These are phyloP conservation scores for Teratosphaeria epicoccoides DNA, from an alignment of 2,329 filamentous ascomycete genomes.

Conservation along the genomic window DNA sequence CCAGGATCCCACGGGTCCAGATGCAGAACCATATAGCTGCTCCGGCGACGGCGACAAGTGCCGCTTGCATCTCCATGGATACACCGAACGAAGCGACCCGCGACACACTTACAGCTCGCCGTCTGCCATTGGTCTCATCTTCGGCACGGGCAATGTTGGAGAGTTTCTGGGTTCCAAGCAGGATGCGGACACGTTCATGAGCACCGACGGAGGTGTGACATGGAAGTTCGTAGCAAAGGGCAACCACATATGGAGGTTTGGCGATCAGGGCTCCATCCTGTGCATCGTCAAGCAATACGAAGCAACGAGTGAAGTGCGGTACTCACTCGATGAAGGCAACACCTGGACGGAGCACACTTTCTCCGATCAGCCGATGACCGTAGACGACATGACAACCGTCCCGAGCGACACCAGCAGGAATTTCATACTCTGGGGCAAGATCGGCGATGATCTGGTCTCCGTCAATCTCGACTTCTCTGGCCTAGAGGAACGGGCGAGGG, in stretches of 20 bases:
- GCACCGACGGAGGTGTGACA: constrained; percentile 74
- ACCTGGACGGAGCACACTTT: constrained; percentile 73
- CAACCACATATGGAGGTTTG: constrained; percentile 84
- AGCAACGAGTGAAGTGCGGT: constrained; percentile 58
- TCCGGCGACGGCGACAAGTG: constrained; percentile 55
- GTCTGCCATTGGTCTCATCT: constrained; percentile 80
- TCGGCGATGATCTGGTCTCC: constrained; percentile 52
- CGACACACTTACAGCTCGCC: constrained; percentile 78
- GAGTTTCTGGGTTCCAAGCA: constrained; percentile 53
- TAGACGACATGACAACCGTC: constrained; percentile 76
- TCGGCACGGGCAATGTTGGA: constrained; percentile 87
- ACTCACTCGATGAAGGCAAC: constrained; percentile 69
- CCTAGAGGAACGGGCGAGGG: constrained; percentile 51
- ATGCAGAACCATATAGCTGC: constrained; percentile 63
- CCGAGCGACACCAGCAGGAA: constrained; percentile 82
- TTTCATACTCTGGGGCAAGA: constrained; percentile 77
- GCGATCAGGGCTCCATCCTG: constrained; percentile 87
- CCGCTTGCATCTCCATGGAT: constrained; percentile 85
- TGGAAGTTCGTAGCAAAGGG: constrained; percentile 85
- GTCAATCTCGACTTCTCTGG: constrained; percentile 85
- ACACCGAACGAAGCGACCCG: constrained; percentile 77
- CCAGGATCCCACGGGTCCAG: constrained; percentile 40
- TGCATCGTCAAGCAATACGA: constrained; percentile 68
- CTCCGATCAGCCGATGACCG: constrained; percentile 52
- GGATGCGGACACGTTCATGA: constrained; percentile 83